A percentile compares a stretch with the other conserved stretches of the same genome.
phyloP scores from a whole-genome alignment of 345 rosid genomes.

The Gossypium herbaceum region DNA sequence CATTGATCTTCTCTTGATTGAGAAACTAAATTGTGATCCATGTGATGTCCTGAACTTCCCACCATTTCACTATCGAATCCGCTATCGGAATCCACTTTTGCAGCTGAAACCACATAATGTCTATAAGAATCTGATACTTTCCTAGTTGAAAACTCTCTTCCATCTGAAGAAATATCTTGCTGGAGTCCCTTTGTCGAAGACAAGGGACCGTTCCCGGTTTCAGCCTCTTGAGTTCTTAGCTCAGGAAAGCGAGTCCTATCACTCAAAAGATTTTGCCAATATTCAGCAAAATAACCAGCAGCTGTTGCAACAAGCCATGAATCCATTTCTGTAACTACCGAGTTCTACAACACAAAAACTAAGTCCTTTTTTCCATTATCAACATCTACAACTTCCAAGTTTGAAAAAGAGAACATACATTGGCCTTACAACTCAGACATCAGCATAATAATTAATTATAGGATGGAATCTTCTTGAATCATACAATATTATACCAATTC shows the following conservation, averaged over 20 bases:
- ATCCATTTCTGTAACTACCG: conserved; percentile 48
- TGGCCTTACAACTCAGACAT: neutral
- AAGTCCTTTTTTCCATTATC: conserved; percentile 18
- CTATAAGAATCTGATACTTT: conserved; percentile 17
- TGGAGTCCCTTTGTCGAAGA: conserved; percentile 27
- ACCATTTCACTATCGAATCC: conserved; percentile 20
- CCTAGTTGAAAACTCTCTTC: conserved; percentile 16
- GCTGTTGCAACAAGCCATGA: conserved; percentile 68
- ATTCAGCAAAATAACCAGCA: conserved; percentile 59
- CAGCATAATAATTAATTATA: neutral
- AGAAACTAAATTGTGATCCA: conserved; percentile 22
- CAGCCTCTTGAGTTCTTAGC: conserved; percentile 28
- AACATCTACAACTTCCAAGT: conserved; percentile 16
- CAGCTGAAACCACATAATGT: conserved; percentile 25
- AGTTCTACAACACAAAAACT: conserved; percentile 23
- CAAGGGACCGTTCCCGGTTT: conserved; percentile 23
- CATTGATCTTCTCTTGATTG: conserved; percentile 21
- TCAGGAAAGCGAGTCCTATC: conserved; percentile 27
- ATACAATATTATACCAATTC: neutral
- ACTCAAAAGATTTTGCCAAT: conserved; percentile 40
- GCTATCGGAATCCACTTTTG: conserved; percentile 35
- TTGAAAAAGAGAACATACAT: neutral
- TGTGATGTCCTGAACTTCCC: conserved; percentile 26
- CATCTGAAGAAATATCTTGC: conserved; percentile 26
- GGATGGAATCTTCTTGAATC: neutral